Evolutionary conservation across 176 grass and related monocot genomes (phyloP).

Genomic region (Oryza glaberrima): DNA sequence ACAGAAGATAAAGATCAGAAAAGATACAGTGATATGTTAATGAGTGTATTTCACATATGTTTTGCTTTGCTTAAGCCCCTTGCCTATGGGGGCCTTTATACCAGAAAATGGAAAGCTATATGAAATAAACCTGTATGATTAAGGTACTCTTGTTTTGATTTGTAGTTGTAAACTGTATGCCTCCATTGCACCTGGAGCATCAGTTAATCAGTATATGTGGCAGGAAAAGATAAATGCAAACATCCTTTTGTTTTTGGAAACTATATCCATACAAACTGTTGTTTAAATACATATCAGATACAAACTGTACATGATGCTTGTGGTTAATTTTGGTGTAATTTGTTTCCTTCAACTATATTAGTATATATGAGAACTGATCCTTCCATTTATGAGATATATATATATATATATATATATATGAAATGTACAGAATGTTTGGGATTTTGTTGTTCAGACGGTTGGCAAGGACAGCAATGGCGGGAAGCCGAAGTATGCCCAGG

Average conservation of each 20-base stretch:
- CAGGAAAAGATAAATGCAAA: background rate
- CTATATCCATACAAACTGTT: background rate
- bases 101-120: background rate
- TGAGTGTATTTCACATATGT: background rate
- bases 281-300: background rate
- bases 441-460: conserved; percentile 36
- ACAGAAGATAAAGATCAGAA: background rate
- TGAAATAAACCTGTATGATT: background rate
- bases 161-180: conserved; percentile 20
- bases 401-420: background rate
- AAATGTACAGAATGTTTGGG: background rate
- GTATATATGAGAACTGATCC: conserved; percentile 5
- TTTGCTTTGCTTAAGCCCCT: background rate
- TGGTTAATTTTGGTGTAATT: background rate
- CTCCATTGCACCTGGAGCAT: background rate
- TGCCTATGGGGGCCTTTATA: conserved; percentile 28
- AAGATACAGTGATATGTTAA: conserved; percentile 9
- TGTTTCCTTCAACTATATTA: background rate
- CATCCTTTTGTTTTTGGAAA: background rate
- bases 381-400: background rate
- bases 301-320: background rate
- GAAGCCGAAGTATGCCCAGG: conserved; percentile 50
- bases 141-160: conserved; percentile 9
- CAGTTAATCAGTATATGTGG: background rate
- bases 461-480: conserved; percentile 45